Evolutionary conservation across 305 asterid species (phyloP), one percentile per base, ranked within the genome.

Genomic region (Fraxinus sp.): DNA sequence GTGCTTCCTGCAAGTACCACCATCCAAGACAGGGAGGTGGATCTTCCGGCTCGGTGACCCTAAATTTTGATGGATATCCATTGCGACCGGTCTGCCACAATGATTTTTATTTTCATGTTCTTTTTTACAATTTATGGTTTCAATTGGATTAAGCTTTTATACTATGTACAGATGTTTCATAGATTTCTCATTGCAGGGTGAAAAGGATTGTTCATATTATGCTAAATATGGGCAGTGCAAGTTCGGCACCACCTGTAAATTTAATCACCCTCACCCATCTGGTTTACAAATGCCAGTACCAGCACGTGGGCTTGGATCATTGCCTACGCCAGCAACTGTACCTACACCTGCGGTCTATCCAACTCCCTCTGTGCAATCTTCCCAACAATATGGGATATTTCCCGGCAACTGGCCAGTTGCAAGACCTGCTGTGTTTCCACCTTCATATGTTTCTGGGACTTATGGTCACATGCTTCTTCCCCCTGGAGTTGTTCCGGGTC

Each of bases 1-100:
- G 98, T 82, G 86, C 91, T 81, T 91, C 97, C 84, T 97, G 99
- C 96, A 97, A 97, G 87, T 97, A 93, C 82, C 90, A 97, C 92
- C 99, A 97, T 86, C 99, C 99, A 68, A 95, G 92, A 86, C 93
- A 89, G 66, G 97, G 95, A 90, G 86, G 80, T 78, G 97, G 93
- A 83, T 89, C 95, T 80, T 86, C 95, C 14, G 82, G 85, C 68
- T 93, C 90, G 1, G 88, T 90, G 83, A 83, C 86, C 43, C 91
- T 90, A 39, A 95, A 94, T 82, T 49, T 89, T 57, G 88, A 81
- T 73, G 98, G 98, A 84, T 93, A 90, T 86, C 99, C 97, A 46
- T 59, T 92, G 85, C 91, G 99, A 80, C 92, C 83, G 95, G 98
- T 97, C 83, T 82, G 93, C 62, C 32, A 37, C 86, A 84, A 83